Evolutionary conservation across 2,329 filamentous ascomycete species (phyloP).

Genomic region (Fusarium fracticaudum): DNA sequence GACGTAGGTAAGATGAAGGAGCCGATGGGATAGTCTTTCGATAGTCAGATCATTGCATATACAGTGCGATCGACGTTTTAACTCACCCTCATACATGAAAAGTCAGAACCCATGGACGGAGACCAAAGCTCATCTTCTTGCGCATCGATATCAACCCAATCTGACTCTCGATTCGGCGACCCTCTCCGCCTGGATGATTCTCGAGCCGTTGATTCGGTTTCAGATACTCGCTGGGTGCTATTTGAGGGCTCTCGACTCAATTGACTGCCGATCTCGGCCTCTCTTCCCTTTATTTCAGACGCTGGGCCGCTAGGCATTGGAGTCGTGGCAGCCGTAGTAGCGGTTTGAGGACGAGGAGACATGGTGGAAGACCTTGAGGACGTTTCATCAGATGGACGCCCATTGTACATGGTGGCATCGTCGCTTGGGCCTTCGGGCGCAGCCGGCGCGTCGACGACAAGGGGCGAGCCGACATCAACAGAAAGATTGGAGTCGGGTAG

Average conservation of each 20-base stretch:
- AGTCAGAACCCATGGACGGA: conserved; percentile 52
- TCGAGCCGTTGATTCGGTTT: conserved; percentile 28
- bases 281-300: conserved; percentile 49
- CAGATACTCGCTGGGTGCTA: conserved; percentile 26
- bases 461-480: conserved; percentile 36
- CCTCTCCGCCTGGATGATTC: conserved; percentile 22
- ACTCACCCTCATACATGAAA: conserved; percentile 50
- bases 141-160: conserved; percentile 37
- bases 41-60: conserved; percentile 16
- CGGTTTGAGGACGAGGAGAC: conserved; percentile 54
- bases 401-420: conserved; percentile 40
- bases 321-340: conserved; percentile 46
- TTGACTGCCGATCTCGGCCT: conserved; percentile 38
- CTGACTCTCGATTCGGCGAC: conserved; percentile 32
- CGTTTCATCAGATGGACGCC: conserved; percentile 41
- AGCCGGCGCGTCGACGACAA: conserved; percentile 30
- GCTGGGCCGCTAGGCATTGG: conserved; percentile 46
- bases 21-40: conserved; percentile 76
- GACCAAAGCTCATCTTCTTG: conserved; percentile 47
- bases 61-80: not conserved
- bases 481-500: conserved; percentile 31
- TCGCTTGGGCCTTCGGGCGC: conserved; percentile 36
- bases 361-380: conserved; percentile 54
- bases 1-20: conserved; percentile 86
- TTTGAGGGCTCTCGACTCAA: conserved; percentile 37